Evolutionary conservation across 495 filamentous ascomycete species (phyloP).

Genomic region (Staphylotrichum tortipilum): DNA sequence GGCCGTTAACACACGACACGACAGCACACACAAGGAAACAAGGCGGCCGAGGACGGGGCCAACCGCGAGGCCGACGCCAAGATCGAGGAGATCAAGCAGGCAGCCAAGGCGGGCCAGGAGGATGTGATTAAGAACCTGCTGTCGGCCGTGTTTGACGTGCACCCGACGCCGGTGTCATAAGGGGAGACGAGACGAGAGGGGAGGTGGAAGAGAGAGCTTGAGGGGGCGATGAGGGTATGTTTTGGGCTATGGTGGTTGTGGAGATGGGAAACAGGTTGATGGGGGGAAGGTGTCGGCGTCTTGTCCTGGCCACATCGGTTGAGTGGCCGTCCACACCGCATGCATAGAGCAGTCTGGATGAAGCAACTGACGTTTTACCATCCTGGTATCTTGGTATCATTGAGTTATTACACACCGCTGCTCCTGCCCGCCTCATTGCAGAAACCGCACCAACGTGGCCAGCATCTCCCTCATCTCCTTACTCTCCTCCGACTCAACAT

Average conservation of each 20-base stretch:
- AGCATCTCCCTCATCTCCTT: constrained; percentile 65
- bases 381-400: constrained; percentile 19
- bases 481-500: constrained; percentile 44
- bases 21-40: constrained; percentile 80
- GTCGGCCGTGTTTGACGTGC: constrained; percentile 53
- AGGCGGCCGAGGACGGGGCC: constrained; percentile 78
- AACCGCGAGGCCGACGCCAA: constrained; percentile 71
- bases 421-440: constrained; percentile 26
- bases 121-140: constrained; percentile 76
- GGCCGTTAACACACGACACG: too few species aligned
- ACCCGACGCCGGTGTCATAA: constrained; percentile 10
- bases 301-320: too few species aligned
- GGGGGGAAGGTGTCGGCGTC: too few species aligned
- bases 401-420: constrained; percentile 5
- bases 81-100: constrained; percentile 70
- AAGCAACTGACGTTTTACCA: too few species aligned
- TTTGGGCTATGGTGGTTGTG: too few species aligned
- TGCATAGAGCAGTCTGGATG: too few species aligned
- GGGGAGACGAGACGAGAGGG: background rate
- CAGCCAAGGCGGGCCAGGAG: constrained; percentile 67
- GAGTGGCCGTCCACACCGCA: too few species aligned
- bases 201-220: background rate
- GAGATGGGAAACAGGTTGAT: too few species aligned
- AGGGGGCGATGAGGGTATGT: too few species aligned
- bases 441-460: constrained; percentile 52